Base-by-base conservation (phyloP, 371 early-diverging fungal species). In the Mortierella sp. region DNA sequence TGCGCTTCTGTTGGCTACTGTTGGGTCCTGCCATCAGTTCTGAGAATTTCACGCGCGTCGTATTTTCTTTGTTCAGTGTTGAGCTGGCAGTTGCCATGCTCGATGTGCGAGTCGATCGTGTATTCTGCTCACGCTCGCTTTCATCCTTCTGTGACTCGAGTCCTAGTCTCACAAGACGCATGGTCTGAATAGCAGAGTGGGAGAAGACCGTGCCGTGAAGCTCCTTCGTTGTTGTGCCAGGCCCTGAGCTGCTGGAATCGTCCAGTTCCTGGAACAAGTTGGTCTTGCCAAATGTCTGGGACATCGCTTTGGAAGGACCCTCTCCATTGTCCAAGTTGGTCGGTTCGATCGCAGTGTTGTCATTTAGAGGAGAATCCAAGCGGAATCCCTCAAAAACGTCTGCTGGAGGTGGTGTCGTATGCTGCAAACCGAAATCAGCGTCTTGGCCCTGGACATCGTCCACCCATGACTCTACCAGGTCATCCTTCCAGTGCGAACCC, bases 121-220 rank as follows among this genome's bases (percentile, higher is more conserved):
- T 19, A 28, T 44, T 39, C n/a, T 4, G 19, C 3, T 42, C 46
- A 14, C 8, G 17, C 9, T 49, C 41, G 2, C 34, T 31, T 3
- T 31, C 53, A n/a, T 39, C 28, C 27, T 44, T 56, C 17, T 32
- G 34, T 12, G 60, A 44, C 34, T 69, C 70, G 4, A 76, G 46
- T 19, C 65, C 57, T 11, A 70, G 65, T 24, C 70, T 70, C 28
- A 76, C 58, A 43, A 76, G 62, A 27, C 66, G 61, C 78, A 76
- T 69, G 21, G 78, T 50, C 41, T 70, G 70, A 27, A 76, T 47
- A 15, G 78, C 51, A 12, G 78, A 69, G 9, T 56, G 44, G 1
- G 70, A 69, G 54, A 76, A 76, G 32, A 70, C 78, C 7, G 62
- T 53, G 28, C 78, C 78, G 19, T 64, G 48, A 17, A 76, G 62